These are phyloP conservation scores for Linum lewisii DNA, from an alignment of 345 rosid genomes.

Conservation along the genomic window DNA sequence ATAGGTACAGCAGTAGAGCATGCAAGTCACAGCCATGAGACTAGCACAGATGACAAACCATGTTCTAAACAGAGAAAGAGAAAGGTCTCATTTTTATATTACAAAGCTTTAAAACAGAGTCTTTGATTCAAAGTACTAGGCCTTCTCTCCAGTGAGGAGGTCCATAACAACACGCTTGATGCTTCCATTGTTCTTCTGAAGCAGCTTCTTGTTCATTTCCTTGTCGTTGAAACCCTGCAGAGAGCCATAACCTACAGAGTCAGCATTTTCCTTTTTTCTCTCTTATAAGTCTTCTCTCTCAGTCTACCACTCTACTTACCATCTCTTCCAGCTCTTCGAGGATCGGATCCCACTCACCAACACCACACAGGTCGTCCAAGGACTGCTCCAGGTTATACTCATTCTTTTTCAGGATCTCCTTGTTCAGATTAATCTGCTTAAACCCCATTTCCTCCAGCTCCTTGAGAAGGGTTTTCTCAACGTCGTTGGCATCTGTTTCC, in stretches of 20 bases:
- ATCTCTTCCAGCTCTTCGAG: constrained; percentile 81
- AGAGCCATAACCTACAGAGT: constrained; percentile 2
- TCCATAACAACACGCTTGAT: constrained; percentile 87
- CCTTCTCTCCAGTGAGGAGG: constrained; percentile 64
- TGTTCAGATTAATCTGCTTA: constrained; percentile 78
- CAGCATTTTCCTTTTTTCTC: background rate
- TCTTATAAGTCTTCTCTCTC: background rate
- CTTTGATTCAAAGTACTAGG: constrained; percentile 20
- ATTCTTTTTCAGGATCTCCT: constrained; percentile 66
- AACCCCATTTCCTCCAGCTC: constrained; percentile 94
- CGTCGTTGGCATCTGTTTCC: constrained; percentile 11
- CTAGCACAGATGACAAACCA: too few relatives aligned
- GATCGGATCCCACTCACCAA: constrained; percentile 78
- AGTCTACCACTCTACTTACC: constrained; percentile 30
- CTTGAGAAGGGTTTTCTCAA: constrained; percentile 52
- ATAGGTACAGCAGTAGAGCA: too few relatives aligned
- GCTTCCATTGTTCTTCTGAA: constrained; percentile 94
- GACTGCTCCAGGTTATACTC: constrained; percentile 68
- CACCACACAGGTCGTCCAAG: constrained; percentile 69
- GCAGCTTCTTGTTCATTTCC: constrained; percentile 71
- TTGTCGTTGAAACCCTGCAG: constrained; percentile 72
- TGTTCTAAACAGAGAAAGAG: too few relatives aligned
- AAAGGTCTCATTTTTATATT: too few relatives aligned
- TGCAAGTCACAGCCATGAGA: too few relatives aligned
- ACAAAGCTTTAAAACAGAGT: background rate